Evolutionary conservation across 139 green algal species (phyloP).

Genomic region (Tetradesmus lagerheimii): DNA sequence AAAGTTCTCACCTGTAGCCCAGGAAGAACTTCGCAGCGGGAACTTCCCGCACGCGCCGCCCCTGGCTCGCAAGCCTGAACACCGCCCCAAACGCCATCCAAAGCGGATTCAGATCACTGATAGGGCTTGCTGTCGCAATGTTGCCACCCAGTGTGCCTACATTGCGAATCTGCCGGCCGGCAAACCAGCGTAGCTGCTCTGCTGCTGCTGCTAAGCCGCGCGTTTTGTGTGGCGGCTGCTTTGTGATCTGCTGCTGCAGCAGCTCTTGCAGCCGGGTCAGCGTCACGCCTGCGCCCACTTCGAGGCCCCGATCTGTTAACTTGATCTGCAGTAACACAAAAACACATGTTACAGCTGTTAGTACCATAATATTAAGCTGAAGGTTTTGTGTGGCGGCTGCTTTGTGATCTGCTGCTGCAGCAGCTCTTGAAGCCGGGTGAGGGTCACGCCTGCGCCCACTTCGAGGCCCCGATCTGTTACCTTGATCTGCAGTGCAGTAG

Average conservation of each 20-base stretch:
- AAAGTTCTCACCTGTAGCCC: slow-evolving; percentile 73
- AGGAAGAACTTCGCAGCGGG: slow-evolving; percentile 89
- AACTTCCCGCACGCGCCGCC: slow-evolving; percentile 44
- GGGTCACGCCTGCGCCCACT: slow-evolving; percentile 85
- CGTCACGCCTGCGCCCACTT: slow-evolving; percentile 84
- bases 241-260: slow-evolving; percentile 43
- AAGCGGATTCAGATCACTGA: slow-evolving; percentile 96
- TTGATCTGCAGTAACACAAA: slow-evolving; percentile 51
- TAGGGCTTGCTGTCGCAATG: slow-evolving; percentile 92
- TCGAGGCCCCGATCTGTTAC: slow-evolving; percentile 69
- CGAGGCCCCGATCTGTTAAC: slow-evolving; percentile 68
- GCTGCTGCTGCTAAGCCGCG: slow-evolving; percentile 75
- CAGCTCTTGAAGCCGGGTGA: slow-evolving; percentile 73
- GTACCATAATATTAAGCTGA: slow-evolving; percentile 37
- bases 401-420: slow-evolving; percentile 42
- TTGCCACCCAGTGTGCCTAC: slow-evolving; percentile 93
- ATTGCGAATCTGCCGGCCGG: slow-evolving; percentile 94
- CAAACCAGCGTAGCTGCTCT: slow-evolving; percentile 90
- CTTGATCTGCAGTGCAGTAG: slow-evolving; percentile 60
- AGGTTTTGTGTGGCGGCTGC: slow-evolving; percentile 59
- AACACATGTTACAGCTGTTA: background rate
- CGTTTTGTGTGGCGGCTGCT: slow-evolving; percentile 60
- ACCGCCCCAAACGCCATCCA: slow-evolving; percentile 84
- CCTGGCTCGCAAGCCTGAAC: slow-evolving; percentile 73
- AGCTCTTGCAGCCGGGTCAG: slow-evolving; percentile 76